Evolutionary conservation across 257 asterid genomes (phyloP).

Genomic region (Thymus quinquecostatus): DNA sequence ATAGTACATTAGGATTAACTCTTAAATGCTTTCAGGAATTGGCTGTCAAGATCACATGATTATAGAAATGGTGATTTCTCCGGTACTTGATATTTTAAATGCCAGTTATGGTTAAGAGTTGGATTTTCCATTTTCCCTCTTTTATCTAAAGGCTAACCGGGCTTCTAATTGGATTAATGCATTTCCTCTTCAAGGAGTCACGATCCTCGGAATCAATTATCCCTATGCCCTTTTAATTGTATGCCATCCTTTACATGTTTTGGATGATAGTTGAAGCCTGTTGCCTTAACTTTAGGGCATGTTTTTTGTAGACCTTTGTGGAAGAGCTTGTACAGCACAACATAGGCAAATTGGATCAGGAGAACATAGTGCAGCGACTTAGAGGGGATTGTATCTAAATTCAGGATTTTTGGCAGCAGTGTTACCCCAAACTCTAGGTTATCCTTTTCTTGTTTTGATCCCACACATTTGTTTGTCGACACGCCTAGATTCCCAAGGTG

Average conservation of each 20-base stretch:
- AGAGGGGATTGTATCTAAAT: background rate
- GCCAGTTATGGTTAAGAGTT: slow-evolving; percentile 12
- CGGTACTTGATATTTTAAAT: background rate
- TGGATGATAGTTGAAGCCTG: background rate
- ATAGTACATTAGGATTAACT: background rate
- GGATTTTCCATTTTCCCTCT: background rate
- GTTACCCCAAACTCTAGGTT: background rate
- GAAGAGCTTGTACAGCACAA: background rate
- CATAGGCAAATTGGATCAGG: background rate
- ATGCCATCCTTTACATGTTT: background rate
- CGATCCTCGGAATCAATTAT: background rate
- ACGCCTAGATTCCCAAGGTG: background rate
- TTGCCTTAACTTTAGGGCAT: background rate
- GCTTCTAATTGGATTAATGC: background rate
- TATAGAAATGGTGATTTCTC: background rate
- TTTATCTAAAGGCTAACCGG: background rate
- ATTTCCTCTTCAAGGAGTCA: background rate
- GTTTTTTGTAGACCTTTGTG: background rate
- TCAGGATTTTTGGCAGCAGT: background rate
- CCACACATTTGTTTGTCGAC: background rate
- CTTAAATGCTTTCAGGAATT: background rate
- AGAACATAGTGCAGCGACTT: background rate
- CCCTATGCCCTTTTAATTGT: background rate
- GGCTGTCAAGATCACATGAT: background rate
- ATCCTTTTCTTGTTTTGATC: background rate